Evolutionary conservation across 2,329 filamentous ascomycete species (phyloP).

Genomic region (Aureobasidium melanogenum): DNA sequence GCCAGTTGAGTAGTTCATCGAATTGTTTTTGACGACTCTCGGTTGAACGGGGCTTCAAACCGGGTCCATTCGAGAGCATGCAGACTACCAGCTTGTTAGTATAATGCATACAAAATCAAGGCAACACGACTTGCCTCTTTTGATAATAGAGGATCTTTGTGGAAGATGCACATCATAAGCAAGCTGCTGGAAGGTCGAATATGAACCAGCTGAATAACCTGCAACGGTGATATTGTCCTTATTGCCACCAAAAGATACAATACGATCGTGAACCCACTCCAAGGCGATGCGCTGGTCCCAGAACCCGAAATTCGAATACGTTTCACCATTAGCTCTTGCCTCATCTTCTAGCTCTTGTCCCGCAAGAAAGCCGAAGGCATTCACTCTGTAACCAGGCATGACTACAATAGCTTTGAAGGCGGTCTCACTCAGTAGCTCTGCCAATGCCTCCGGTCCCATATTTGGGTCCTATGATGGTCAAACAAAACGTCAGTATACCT

Average conservation of each 20-base stretch:
- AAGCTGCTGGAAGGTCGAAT: conserved; percentile 49
- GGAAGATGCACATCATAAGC: conserved; percentile 45
- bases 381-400: conserved; percentile 48
- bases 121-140: conserved; percentile 30
- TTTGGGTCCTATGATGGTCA: conserved; percentile 33
- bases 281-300: conserved; percentile 49
- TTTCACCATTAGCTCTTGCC: conserved; percentile 28
- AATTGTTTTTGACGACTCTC: conserved; percentile 43
- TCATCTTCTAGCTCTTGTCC: conserved; percentile 39
- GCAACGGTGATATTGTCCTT: conserved; percentile 42
- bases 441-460: conserved; percentile 29
- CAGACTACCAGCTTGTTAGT: not conserved
- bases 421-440: conserved; percentile 41
- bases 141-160: conserved; percentile 38
- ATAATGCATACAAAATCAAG: not conserved
- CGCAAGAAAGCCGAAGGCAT: conserved; percentile 48
- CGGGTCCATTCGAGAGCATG: conserved; percentile 48
- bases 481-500: not conserved
- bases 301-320: conserved; percentile 44
- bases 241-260: conserved; percentile 44
- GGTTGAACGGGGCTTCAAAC: conserved; percentile 43
- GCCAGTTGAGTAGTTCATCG: conserved; percentile 37
- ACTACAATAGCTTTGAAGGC: conserved; percentile 43
- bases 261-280: conserved; percentile 47
- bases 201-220: conserved; percentile 48